These are phyloP conservation scores for Sphagnurus paluster DNA, from an alignment of 1,284 basidiomycete genomes.

Conservation along the genomic window DNA sequence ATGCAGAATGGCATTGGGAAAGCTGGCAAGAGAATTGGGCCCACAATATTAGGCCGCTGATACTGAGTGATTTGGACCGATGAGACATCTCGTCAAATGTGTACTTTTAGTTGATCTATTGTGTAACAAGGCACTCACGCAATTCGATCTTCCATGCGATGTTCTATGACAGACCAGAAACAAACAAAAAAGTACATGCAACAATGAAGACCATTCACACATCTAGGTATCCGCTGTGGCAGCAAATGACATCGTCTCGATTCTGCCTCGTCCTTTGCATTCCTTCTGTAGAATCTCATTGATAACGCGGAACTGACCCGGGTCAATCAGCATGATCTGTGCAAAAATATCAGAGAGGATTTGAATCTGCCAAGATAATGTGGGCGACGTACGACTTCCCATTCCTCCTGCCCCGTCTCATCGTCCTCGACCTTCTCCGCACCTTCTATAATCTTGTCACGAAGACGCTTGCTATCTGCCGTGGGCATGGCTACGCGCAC, in stretches of 20 bases:
- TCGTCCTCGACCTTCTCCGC: slow-evolving; percentile 88
- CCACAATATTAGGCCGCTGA: slow-evolving; percentile 60
- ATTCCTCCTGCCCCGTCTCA: slow-evolving; percentile 73
- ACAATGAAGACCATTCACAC: not conserved
- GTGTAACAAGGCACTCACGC: not conserved
- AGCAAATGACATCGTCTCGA: slow-evolving; percentile 81
- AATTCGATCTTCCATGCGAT: not conserved
- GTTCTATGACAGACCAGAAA: slow-evolving; percentile 15
- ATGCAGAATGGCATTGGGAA: slow-evolving; percentile 55
- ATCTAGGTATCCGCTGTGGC: slow-evolving; percentile 47
- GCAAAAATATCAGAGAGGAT: slow-evolving; percentile 7
- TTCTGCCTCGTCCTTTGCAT: slow-evolving; percentile 80
- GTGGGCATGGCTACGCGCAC: slow-evolving; percentile 81
- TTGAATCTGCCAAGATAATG: not conserved
- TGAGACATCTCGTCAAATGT: slow-evolving; percentile 9
- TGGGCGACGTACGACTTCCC: slow-evolving; percentile 76
- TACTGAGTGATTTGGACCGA: slow-evolving; percentile 48
- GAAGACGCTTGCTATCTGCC: slow-evolving; percentile 72
- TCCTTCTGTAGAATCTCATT: slow-evolving; percentile 91
- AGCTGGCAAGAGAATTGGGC: slow-evolving; percentile 89
- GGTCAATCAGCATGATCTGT: slow-evolving; percentile 90
- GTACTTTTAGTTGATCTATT: slow-evolving; percentile 7
- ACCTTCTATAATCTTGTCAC: slow-evolving; percentile 70
- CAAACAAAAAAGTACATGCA: not conserved
- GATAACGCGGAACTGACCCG: slow-evolving; percentile 86